A percentile compares a stretch with the other conserved stretches of the same genome.
Evolutionary conservation across 148 eudicot genomes (phyloP).

Genomic region (Agrostemma githago): DNA sequence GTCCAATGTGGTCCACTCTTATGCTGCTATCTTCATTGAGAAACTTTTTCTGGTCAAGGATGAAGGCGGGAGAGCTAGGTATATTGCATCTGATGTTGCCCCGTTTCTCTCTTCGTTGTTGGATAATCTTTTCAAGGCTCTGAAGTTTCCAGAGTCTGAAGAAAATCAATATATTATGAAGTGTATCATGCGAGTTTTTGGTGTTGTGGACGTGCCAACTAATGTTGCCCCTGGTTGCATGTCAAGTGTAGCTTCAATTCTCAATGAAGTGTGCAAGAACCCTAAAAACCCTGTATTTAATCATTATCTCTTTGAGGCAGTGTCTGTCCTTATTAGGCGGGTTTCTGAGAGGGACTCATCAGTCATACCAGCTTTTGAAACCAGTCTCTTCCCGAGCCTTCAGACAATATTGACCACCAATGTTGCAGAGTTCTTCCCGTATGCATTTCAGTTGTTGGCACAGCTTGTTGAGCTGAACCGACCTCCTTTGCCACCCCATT

Average conservation of each 20-base stretch:
- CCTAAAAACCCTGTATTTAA: conserved; percentile 85
- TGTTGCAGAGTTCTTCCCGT: conserved; percentile 84
- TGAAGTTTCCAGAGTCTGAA: conserved; percentile 85
- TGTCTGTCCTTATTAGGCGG: conserved; percentile 75
- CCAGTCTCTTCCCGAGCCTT: conserved; percentile 67
- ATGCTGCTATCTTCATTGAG: conserved; percentile 86
- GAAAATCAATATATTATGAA: conserved; percentile 95
- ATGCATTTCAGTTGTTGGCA: conserved; percentile 89
- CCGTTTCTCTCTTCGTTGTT: conserved; percentile 56
- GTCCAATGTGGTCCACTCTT: conserved; percentile 94
- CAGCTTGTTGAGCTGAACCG: conserved; percentile 90
- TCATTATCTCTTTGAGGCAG: conserved; percentile 87
- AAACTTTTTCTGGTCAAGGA: conserved; percentile 87
- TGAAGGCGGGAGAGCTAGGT: conserved; percentile 65
- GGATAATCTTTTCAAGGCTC: conserved; percentile 72
- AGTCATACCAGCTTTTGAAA: conserved; percentile 67
- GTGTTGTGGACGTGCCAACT: conserved; percentile 68
- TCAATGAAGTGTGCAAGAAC: conserved; percentile 74
- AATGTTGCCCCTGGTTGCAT: conserved; percentile 78
- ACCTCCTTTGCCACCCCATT: conserved; percentile 60
- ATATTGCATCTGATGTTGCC: conserved; percentile 57
- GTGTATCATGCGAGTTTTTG: conserved; percentile 97
- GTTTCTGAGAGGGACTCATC: conserved; percentile 72
- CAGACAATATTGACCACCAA: conserved; percentile 57
- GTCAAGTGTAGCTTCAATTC: conserved; percentile 59